Base-by-base conservation (phyloP, 345 rosid genomes). In the Gossypium rotundifolium region DNA sequence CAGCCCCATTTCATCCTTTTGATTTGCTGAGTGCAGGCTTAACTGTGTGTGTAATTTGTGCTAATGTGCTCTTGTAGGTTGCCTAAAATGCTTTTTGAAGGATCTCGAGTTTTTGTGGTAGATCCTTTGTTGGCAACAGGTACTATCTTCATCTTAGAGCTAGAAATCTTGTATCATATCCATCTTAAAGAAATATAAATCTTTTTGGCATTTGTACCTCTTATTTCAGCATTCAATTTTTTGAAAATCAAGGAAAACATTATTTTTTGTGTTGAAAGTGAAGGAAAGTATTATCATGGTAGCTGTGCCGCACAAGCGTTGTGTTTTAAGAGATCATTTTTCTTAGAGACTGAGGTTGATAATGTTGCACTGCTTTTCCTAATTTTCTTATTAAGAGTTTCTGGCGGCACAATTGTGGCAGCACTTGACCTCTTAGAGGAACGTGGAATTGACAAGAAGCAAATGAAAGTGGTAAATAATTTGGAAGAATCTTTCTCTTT, bases 101-200 rank as follows among this genome's bases (percentile, higher is more conserved):
- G 84, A 10, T 83, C 93, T 27, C 86, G 85, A 75, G 90, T 95
- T 2, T 88, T 92, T 86, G 88, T 95, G 74, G 94, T 91, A 29
- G 98, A 95, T 79, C 98, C 98, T 52, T 86, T 92, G 91, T 78
- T 91, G 73, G 98, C 96, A 79, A 92, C 98, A 77, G 97, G 99
- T 94, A 72, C n/a, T 61, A 73, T 66, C 29, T 13, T 48, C 48
- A 45, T n/a, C 55, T 22, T 55, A 4, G 42, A 23, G 51, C 33
- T 27, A 27, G 70, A 57, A 78, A 42, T 25, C 10, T 72, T 7
- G 13, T 13, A 14, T 49, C 53, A 62, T 58, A 17, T 42, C 13
- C 14, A 60, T 6, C 51, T 14, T 72, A 4, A 57, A 48, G 10
- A 33, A 64, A 27, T 40, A 44, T 46, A 40, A 8, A 57, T 33